Evolutionary conservation across 2,329 filamentous ascomycete genomes (phyloP), one percentile per base, ranked within the genome.

Genomic region (Graphilbum sp.): DNA sequence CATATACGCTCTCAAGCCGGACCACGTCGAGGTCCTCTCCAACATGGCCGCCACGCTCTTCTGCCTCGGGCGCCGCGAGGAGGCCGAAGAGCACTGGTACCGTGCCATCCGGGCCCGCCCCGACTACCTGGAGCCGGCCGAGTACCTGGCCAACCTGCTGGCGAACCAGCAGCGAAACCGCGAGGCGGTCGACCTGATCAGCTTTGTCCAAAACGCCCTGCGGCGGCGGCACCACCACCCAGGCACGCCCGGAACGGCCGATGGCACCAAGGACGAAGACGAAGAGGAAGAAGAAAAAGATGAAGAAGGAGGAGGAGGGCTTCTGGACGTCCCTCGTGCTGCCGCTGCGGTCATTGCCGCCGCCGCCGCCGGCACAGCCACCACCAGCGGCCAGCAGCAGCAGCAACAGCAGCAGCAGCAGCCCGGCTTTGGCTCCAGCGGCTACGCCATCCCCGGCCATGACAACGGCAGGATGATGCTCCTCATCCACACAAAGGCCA

Each of bases 401-500:
- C n/a, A n/a, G n/a, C n/a, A n/a, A n/a, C n/a, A n/a, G n/a, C n/a
- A n/a, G n/a, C n/a, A n/a, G n/a, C n/a, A n/a, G n/a, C 50, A 59
- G 18, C 52, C 55, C 18, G 65, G 79, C 0, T 86, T 80, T 52
- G 80, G 76, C 1, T 79, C 78, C 4, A 90, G 83, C 54, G 87
- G 86, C 15, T 96, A 93, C 55, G 72, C 75, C 13, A 77, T 98
- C 32, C 72, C 86, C 5, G 86, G 79, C 2, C 75, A 71, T 32
- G 90, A 98, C 47, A 96, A 95, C 53, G 90, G 88, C 9, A 75
- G 90, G 42, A 85, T 98, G 50, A 69, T 98, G 33, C 82, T 86
- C n/a, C 67, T 98, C 15, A 76, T 96, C 31, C 90, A 98, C 58
- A 87, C 88, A 17, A 98, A 96, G 57, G 90, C 88, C n/a, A 96